Percentiles rank a stretch among this genome's conserved stretches.
Evolutionary conservation across 768 basidiomycete species (phyloP).

Genomic region (Phanerochaete sordida): DNA sequence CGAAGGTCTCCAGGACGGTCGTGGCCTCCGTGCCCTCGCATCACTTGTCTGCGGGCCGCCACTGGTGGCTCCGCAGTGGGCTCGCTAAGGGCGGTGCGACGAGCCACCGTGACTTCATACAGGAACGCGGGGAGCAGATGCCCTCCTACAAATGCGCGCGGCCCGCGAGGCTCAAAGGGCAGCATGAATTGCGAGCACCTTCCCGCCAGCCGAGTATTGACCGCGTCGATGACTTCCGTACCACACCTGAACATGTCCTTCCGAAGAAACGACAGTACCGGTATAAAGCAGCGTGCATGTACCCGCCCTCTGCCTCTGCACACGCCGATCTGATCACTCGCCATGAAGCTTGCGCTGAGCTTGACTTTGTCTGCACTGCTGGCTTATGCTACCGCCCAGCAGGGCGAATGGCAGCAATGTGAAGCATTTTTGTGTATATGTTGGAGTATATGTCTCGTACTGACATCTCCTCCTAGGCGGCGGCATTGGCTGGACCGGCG

Average conservation of each 20-base stretch:
- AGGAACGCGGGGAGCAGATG: background rate
- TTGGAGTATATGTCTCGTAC: background rate
- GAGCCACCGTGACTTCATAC: background rate
- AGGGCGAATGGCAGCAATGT: slow-evolving; percentile 11
- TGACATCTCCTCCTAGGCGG: slow-evolving; percentile 12
- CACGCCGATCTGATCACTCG: background rate
- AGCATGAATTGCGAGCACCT: background rate
- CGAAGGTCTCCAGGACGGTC: background rate
- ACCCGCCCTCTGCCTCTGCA: background rate
- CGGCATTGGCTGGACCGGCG: slow-evolving; percentile 38
- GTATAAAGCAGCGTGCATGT: background rate
- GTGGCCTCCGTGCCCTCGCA: background rate
- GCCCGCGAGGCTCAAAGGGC: background rate
- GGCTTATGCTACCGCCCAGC: background rate
- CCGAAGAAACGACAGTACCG: background rate
- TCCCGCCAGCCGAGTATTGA: background rate
- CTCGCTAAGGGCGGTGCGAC: background rate
- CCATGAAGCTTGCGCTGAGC: background rate
- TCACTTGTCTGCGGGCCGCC: background rate
- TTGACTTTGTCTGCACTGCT: background rate
- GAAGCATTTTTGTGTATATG: background rate
- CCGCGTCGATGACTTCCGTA: background rate
- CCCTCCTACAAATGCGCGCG: background rate
- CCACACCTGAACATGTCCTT: background rate
- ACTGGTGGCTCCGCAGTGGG: background rate